These are phyloP conservation scores for Leccinum arenicola DNA, from an alignment of 768 basidiomycete species.

Conservation along the genomic window DNA sequence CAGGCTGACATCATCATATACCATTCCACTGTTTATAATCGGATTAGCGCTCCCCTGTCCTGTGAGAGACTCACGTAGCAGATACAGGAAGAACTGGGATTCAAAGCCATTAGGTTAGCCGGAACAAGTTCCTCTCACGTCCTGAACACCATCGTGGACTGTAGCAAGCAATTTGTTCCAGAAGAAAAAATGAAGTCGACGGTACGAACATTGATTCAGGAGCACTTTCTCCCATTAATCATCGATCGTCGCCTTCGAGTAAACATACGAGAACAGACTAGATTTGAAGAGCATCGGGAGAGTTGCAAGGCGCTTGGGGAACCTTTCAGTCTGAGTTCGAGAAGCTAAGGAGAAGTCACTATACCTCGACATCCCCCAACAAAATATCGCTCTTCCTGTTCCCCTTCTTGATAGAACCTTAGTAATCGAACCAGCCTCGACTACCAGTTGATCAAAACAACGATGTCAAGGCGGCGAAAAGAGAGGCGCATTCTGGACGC, in stretches of 20 bases:
- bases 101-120: background rate
- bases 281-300: constrained; percentile 59
- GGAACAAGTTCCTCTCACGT: background rate
- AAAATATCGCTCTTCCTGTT: constrained; percentile 96
- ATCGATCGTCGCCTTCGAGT: constrained; percentile 81
- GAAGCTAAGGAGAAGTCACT: background rate
- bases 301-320: constrained; percentile 66
- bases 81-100: constrained; percentile 80
- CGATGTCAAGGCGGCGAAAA: no score
- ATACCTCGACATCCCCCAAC: constrained; percentile 84
- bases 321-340: background rate
- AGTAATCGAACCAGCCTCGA: background rate
- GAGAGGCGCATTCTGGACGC: no score
- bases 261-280: constrained; percentile 50
- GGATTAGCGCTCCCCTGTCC: background rate
- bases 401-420: constrained; percentile 91
- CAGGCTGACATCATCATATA: constrained; percentile 83
- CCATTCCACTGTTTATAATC: constrained; percentile 69
- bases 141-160: constrained; percentile 70
- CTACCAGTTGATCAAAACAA: no score
- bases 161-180: background rate
- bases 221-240: constrained; percentile 91
- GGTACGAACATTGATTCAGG: constrained; percentile 73
- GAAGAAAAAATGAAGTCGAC: background rate
- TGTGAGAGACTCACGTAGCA: constrained; percentile 57